Evolutionary conservation across 2,329 filamentous ascomycete species (phyloP).

Genomic region (Falciphora oryzae): DNA sequence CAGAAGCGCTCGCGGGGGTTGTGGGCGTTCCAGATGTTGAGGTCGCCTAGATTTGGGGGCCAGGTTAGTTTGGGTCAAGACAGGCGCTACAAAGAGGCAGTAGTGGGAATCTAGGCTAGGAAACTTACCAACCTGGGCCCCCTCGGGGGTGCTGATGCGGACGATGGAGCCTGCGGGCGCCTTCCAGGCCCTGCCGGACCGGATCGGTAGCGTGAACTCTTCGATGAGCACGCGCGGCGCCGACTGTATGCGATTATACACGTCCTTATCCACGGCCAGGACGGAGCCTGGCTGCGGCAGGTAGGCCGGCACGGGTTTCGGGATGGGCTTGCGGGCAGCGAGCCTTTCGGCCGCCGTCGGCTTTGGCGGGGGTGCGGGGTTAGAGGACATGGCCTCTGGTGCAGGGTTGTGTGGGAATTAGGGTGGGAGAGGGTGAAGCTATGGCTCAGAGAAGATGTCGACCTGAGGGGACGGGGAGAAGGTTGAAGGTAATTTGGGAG

Average conservation of each 20-base stretch:
- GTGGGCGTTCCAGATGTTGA: slow-evolving; percentile 74
- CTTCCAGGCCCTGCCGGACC: slow-evolving; percentile 68
- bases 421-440: neutral
- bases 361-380: neutral
- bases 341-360: slow-evolving; percentile 7
- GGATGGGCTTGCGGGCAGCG: slow-evolving; percentile 7
- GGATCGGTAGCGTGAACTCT: slow-evolving; percentile 62
- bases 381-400: neutral
- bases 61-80: slow-evolving; percentile 51
- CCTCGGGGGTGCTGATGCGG: slow-evolving; percentile 68
- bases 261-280: slow-evolving; percentile 32
- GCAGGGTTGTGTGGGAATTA: too few species aligned
- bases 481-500: too few species aligned
- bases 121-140: slow-evolving; percentile 68
- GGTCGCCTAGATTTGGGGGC: slow-evolving; percentile 54
- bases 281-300: slow-evolving; percentile 6
- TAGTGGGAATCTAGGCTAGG: slow-evolving; percentile 59
- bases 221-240: slow-evolving; percentile 36
- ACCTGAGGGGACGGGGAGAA: neutral
- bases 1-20: slow-evolving; percentile 80
- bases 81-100: too few species aligned
- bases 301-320: slow-evolving; percentile 8
- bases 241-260: slow-evolving; percentile 57
- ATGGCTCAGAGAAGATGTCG: neutral
- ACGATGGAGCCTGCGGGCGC: slow-evolving; percentile 64